phyloP scores from a whole-genome alignment of 176 grass and related monocot species.

The Cenchrus fungigraminus region DNA sequence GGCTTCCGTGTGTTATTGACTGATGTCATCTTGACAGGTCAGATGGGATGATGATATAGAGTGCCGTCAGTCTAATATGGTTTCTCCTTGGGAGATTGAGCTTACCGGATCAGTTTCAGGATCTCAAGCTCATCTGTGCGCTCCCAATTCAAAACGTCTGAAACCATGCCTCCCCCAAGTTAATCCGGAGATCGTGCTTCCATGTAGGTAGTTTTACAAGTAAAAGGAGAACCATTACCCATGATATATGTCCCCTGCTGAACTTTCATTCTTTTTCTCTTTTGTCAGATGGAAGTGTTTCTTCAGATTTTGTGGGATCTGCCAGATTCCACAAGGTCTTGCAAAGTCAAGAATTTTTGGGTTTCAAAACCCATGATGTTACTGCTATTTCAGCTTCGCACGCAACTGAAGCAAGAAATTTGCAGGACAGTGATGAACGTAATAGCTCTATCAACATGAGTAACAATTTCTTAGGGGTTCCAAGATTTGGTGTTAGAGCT shows the following conservation, averaged over 20 bases:
- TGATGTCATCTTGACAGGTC: conserved; percentile 59
- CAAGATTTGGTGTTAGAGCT: conserved; percentile 44
- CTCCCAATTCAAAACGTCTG: conserved; percentile 64
- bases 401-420: conserved; percentile 49
- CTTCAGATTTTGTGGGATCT: conserved; percentile 67
- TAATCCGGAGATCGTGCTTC: conserved; percentile 52
- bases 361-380: conserved; percentile 53
- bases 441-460: conserved; percentile 47
- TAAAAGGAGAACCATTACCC: conserved; percentile 15
- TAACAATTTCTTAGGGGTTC: conserved; percentile 45
- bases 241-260: conserved; percentile 21
- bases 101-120: conserved; percentile 58
- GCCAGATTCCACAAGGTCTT: conserved; percentile 91
- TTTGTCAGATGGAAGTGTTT: conserved; percentile 74
- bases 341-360: conserved; percentile 96
- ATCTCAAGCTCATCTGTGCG: conserved; percentile 53
- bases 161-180: conserved; percentile 62
- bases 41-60: conserved; percentile 82
- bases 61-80: conserved; percentile 49
- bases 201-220: conserved; percentile 54
- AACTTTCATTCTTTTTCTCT: conserved; percentile 30
- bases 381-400: conserved; percentile 53
- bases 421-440: conserved; percentile 50
- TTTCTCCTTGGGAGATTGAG: conserved; percentile 98
- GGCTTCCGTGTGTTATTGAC: conserved; percentile 25